Evolutionary conservation across 441 rosid genomes (phyloP), one percentile per base, ranked within the genome.

Genomic region (Breynia disticha): DNA sequence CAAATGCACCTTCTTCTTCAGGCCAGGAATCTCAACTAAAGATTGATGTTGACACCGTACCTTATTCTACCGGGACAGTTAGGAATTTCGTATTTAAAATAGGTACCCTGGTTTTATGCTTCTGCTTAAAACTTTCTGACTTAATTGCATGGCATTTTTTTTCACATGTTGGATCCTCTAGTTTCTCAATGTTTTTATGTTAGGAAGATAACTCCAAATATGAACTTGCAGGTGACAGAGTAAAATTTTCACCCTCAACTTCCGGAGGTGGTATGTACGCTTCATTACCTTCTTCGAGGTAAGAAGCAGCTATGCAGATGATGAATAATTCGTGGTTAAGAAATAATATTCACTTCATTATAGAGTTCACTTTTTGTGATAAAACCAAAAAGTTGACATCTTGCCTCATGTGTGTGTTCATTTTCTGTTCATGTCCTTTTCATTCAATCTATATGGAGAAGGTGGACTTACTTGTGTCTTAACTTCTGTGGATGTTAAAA

Each of bases 191-290:
- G 57, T 41, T 59, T 20, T 60, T 62, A 62, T 50, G 64, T 50
- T 64, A 52, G 57, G 56, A 58, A 69, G 47, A 43, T 54, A 60
- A 69, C 41, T 52, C 43, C 55, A 57, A 61, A 32, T 42, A 47
- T 62, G 68, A 67, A 64, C 56, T 60, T 75, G 67, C 74, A 90
- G 97, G 91, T 61, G 95, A 90, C 71, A 76, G 82, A 72, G 91
- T 90, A 57, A 77, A 73, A 68, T 87, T 74, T 72, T 32, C 60
- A 20, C 73, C 70, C 19, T 69, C 76, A 12, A 57, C 76, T 66
- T 58, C 76, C 56, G 62, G 81, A 54, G 75, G 81, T 56, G 75
- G 75, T 64, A 59, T 72, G 52, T 72, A 73, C 68, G 63, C 72
- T 38, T 19, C 82, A 52, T 28, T 76, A 57, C 70, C 86, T 46